Percentiles rank a stretch among this genome's conserved stretches.
Conservation (phyloP, 495 filamentous ascomycete genomes). For the Podospora conica region DNA sequence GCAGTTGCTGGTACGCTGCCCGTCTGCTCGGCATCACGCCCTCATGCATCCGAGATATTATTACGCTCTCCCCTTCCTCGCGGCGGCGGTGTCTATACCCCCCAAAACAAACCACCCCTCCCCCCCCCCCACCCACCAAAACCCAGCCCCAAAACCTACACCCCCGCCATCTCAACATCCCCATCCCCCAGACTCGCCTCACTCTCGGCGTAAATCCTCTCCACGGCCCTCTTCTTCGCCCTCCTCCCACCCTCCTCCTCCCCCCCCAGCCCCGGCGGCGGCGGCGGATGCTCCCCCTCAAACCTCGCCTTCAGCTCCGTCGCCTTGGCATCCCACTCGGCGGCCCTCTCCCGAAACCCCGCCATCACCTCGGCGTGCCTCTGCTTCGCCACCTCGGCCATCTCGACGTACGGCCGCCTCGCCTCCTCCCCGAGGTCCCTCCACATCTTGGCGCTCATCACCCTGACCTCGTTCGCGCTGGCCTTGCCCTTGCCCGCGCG, state of each 20-base stretch:
- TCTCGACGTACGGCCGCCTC: conserved; percentile 68
- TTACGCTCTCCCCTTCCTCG: not conserved
- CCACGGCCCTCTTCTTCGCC: conserved; percentile 22
- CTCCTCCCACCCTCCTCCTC: conserved; percentile 5
- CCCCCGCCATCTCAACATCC: conserved; percentile 17
- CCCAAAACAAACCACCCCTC: not conserved
- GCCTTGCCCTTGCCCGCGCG: conserved; percentile 59
- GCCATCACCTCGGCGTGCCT: conserved; percentile 51
- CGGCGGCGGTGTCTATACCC: not conserved
- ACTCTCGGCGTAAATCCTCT: conserved; percentile 37
- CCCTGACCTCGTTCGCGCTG: conserved; percentile 73
- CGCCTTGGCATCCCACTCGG: conserved; percentile 65
- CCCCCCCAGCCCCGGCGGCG: not conserved
- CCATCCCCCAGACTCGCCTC: conserved; percentile 17
- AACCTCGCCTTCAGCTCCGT: conserved; percentile 54
- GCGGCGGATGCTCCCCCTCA: conserved; percentile 55
- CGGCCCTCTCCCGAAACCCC: conserved; percentile 50
- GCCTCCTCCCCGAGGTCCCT: conserved; percentile 60
- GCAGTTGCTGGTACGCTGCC: too few relatives aligned
- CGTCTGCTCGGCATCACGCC: too few relatives aligned
- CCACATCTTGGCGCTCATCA: conserved; percentile 84
- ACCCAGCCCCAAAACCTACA: too few relatives aligned
- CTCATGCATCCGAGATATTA: too few relatives aligned
- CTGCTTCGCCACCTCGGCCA: conserved; percentile 60
- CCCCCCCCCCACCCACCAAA: too few relatives aligned